Base-by-base conservation (phyloP, 2,329 filamentous ascomycete species). In the Thielaviopsis cerberus region DNA sequence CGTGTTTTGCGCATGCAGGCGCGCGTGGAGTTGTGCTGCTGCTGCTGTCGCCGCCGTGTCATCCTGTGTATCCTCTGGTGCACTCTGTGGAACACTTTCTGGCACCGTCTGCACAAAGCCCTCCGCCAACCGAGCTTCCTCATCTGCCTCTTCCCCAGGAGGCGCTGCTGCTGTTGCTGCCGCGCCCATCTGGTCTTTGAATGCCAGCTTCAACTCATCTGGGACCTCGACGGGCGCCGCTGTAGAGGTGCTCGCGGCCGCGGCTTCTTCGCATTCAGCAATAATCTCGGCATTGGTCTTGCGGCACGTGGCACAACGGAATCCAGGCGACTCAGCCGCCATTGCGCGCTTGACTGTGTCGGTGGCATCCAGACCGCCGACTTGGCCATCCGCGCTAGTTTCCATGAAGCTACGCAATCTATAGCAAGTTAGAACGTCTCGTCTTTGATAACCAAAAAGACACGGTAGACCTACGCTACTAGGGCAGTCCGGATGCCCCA, bases 401-500 rank as follows among this genome's bases (percentile, higher is more conserved):
- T 94, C 89, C 89, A 98, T 97, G 70, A 96, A 96, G 64, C 81
- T 85, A 57, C 92, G 74, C 54, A 97, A 80, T 15, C 72, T 74
- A 51, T 5, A 50, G 8, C 7, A 11, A 34, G 23, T 48, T 8
- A 11, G 15, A 58, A 20, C 45, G 53, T 5, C 1, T 4, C 15
- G 45, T 45, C 10, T 20, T 48, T 23, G 24, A 48, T 41, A 48
- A 5, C 26, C 4, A 34, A 17, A n/a, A 1, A 11, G 8, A 22
- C 23, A 2, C 22, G 3, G 10, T 23, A n/a, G 13, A 64, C 69
- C 45, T 67, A 73, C 72, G 81, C 81, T 50, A 83, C 79, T 6
- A 98, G 73, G 17, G 92, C 91, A 3, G 92, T 97, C 61, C 92
- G 79, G 10, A 98, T 85, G 0, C 92, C 92, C 92, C 92, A 98